Evolutionary conservation across 2,329 filamentous ascomycete species (phyloP), one percentile per base, ranked within the genome.

Genomic region (Clathrospora elynae): DNA sequence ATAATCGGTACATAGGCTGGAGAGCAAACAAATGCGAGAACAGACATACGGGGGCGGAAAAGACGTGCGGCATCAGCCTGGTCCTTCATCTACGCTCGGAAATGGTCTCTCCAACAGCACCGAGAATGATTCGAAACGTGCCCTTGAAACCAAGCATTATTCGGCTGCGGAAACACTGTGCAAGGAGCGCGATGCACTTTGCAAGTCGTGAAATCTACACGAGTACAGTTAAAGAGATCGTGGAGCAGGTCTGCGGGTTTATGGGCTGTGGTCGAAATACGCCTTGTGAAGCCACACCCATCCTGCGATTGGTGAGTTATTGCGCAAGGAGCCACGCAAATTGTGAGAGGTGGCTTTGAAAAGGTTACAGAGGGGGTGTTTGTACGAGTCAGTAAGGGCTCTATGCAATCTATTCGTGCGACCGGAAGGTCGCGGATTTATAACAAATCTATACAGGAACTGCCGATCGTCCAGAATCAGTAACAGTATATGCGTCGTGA

Each of bases 21-120:
- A 48, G 34, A 45, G 42, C 35, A 57, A 37, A 32, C 28, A 29
- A 39, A 38, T 22, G 11, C 22, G n/a, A 51, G 41, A 46, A 61
- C 44, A 42, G 45, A n/a, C 46, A 50, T 25, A 35, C 35, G 38
- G 47, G 46, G 46, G 43, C 46, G 29, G 38, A 35, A 46, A n/a
- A 44, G 42, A 37, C 17, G 34, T 35, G 45, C 32, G 43, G 31
- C 41, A 32, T 47, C 35, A 49, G 38, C 47, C 28, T 45, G 28
- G 33, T 42, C 32, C 30, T 34, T 40, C 35, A 44, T 45, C 50
- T 50, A 46, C 40, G 26, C 41, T 50, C 29, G 19, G 44, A 36
- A 48, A 28, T 22, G 12, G 7, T 36, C 22, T 14, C 26, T 36
- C 17, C 35, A 26, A 19, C 13, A 31, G 41, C 33, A 30, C 29